Conservation (phyloP, 805 yeast genomes). For the Wickerhamiella nectarea region DNA sequence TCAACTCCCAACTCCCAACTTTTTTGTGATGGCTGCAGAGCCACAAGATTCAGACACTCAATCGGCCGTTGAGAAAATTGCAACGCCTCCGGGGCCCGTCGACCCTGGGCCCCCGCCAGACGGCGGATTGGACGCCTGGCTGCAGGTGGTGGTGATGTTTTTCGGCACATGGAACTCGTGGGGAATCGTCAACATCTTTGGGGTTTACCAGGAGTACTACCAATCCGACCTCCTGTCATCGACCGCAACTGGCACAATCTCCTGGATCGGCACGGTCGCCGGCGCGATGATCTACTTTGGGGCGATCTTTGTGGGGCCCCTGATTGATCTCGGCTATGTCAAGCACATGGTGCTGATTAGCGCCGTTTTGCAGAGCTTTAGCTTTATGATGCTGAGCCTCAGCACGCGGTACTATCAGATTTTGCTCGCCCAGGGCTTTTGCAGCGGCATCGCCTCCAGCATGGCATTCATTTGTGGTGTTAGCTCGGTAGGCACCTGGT, state of each 20-base stretch:
- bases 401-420: constrained; percentile 37
- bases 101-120: constrained; percentile 17
- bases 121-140: constrained; percentile 21
- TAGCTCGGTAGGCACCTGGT: constrained; percentile 35
- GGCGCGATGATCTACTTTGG: constrained; percentile 7
- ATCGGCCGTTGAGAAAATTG: too few species aligned
- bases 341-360: constrained; percentile 19
- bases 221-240: constrained; percentile 6
- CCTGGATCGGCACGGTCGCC: constrained; percentile 18
- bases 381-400: constrained; percentile 24
- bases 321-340: constrained; percentile 23
- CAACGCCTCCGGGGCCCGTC: too few species aligned
- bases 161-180: constrained; percentile 18
- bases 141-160: constrained; percentile 20
- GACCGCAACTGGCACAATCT: constrained; percentile 14
- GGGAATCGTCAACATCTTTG: constrained; percentile 20
- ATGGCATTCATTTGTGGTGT: constrained; percentile 34
- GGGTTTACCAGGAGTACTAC: constrained; percentile 20
- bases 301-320: constrained; percentile 22
- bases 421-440: constrained; percentile 38
- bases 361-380: constrained; percentile 18
- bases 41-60: too few species aligned
- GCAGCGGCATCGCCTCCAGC: constrained; percentile 34
- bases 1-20: too few species aligned
- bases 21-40: too few species aligned